Base-by-base conservation (phyloP, 805 yeast genomes). In the Yueomyces sinensis region DNA sequence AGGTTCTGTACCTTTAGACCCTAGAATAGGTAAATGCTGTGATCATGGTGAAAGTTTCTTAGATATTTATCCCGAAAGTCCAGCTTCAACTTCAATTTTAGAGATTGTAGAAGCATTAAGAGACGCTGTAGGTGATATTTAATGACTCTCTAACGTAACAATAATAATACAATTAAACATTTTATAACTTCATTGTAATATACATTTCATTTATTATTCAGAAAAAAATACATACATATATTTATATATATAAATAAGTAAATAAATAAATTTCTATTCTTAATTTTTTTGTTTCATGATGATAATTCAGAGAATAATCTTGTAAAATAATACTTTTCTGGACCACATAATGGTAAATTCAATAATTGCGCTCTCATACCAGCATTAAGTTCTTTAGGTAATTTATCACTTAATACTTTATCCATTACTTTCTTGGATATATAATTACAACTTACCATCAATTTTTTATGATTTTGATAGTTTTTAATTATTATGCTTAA, bases 1-100 rank as follows among this genome's bases (percentile, higher is more conserved):
- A 37, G 99, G 99, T 1, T 69, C 84, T 9, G 95, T 91, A 2
- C 99, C 99, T 0, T 65, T 91, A 30, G 99, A 91, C 59, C 97
- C 98, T 13, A 66, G 97, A 40, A 84, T 91, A 15, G 97, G 97
- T 0, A 70, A 67, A 46, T 69, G 86, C 30, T 86, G 96, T 57
- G 99, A 91, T 52, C 46, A 62, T 17, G 99, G 99, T 15, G 79
- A 72, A 44, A 74, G 82, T 40, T 91, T 89, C 56, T 62, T 84
- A 38, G 95, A 86, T 44, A 60, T 65, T 35, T 77, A 76, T 47
- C 89, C 95, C 0, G 95, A 87, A 39, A 82, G 95, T 3, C 97
- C 98, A 0, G 95, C 97, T 0, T 72, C 95, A 3, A 67, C 69
- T 2, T 94, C 96, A 1, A 77, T 91, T 36, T 56, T 84, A 40